These are phyloP conservation scores for Trichoderma sp. DNA, from an alignment of 2,329 filamentous ascomycete species.

Conservation along the genomic window DNA sequence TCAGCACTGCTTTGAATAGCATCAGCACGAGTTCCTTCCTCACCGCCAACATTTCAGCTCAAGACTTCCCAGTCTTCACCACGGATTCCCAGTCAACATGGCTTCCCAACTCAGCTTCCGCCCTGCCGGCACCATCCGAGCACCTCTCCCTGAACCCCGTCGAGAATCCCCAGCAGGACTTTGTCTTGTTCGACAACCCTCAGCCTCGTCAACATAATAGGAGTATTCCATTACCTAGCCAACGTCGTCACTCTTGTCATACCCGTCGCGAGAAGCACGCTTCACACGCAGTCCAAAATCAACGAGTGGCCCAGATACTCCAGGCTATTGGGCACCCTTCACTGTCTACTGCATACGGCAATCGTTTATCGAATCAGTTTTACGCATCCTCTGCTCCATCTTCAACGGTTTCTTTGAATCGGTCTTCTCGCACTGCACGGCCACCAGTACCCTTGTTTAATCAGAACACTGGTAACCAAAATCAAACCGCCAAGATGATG, in stretches of 20 bases:
- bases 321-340: conserved; percentile 58
- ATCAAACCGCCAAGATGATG: conserved; percentile 48
- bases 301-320: conserved; percentile 60
- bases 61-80: conserved; percentile 75
- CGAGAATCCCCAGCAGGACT: conserved; percentile 64
- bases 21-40: conserved; percentile 57
- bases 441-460: conserved; percentile 74
- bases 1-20: conserved; percentile 59
- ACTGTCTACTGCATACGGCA: conserved; percentile 56
- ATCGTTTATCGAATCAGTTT: conserved; percentile 61
- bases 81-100: conserved; percentile 82
- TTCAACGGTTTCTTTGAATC: conserved; percentile 59
- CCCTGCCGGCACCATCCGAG: conserved; percentile 64
- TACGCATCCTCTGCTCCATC: conserved; percentile 68
- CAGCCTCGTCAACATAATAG: conserved; percentile 42
- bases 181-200: conserved; percentile 71
- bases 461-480: conserved; percentile 57
- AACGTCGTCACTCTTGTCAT: conserved; percentile 50
- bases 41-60: conserved; percentile 61
- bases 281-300: conserved; percentile 52
- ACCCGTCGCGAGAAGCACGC: conserved; percentile 47
- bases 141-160: conserved; percentile 57
- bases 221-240: conserved; percentile 41
- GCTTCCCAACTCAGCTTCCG: conserved; percentile 69
- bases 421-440: conserved; percentile 54